Evolutionary conservation across 257 asterid species (phyloP).

Genomic region (Anisodus acutangulus): DNA sequence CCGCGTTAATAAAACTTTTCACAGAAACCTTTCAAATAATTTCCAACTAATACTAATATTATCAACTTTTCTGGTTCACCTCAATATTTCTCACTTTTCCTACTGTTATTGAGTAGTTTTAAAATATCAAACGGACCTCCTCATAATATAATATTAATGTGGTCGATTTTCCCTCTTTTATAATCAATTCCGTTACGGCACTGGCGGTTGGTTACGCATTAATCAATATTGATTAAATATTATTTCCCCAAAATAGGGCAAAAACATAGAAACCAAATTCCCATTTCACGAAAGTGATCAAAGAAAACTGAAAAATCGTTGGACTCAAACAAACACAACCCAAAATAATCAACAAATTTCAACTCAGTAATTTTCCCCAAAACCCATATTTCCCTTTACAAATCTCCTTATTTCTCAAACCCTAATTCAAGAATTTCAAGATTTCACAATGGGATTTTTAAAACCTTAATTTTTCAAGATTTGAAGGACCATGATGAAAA

Average conservation of each 20-base stretch:
- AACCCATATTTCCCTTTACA: neutral
- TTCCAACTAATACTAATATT: no score
- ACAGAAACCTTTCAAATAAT: no score
- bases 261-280: neutral
- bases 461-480: neutral
- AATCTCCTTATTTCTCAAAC: neutral
- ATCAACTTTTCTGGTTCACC: no score
- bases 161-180: no score
- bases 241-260: neutral
- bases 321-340: neutral
- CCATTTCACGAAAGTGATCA: conserved; percentile 12
- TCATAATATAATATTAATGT: no score
- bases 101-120: no score
- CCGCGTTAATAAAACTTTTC: no score
- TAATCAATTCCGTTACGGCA: no score
- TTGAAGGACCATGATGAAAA: conserved; percentile 21
- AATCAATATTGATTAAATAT: no score
- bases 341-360: neutral
- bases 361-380: neutral
- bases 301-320: neutral
- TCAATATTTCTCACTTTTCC: no score
- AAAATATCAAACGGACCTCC: no score
- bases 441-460: neutral
- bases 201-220: no score
- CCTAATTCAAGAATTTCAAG: conserved; percentile 5